Conservation (phyloP, 345 rosid genomes). For the Eucalyptus viminalis region DNA sequence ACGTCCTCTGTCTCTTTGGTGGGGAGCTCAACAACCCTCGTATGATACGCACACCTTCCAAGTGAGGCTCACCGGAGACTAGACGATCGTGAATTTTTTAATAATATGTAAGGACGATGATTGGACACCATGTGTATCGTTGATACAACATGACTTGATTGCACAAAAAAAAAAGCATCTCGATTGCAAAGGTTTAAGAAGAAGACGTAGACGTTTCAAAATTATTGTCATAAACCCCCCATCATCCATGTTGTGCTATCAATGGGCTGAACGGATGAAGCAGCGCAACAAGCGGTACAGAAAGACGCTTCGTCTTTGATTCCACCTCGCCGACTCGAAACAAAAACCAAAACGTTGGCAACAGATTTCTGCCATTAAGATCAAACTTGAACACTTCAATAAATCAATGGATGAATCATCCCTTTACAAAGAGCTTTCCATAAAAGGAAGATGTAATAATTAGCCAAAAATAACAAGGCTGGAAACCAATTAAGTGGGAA, state of each 20-base stretch:
- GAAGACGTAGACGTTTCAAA: background rate
- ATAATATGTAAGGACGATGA: background rate
- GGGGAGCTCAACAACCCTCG: background rate
- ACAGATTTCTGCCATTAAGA: background rate
- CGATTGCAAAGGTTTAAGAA: background rate
- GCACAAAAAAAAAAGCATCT: background rate
- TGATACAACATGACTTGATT: background rate
- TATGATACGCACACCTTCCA: background rate
- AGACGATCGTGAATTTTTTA: background rate
- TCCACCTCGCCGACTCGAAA: background rate
- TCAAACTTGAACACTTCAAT: conserved; percentile 1
- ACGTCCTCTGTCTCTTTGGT: background rate
- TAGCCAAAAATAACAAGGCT: conserved; percentile 23
- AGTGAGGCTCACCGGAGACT: background rate
- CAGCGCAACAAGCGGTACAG: background rate
- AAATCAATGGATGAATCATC: conserved; percentile 7
- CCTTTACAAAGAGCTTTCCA: background rate
- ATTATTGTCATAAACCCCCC: background rate
- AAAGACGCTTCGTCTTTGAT: background rate
- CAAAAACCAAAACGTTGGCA: background rate
- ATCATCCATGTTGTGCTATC: background rate
- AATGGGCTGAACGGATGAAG: background rate
- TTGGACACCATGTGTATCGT: background rate
- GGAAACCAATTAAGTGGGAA: conserved; percentile 19
- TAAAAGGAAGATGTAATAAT: conserved; percentile 1